phyloP scores from a whole-genome alignment of 2,329 filamentous ascomycete species.

The Colletotrichum cereale region DNA sequence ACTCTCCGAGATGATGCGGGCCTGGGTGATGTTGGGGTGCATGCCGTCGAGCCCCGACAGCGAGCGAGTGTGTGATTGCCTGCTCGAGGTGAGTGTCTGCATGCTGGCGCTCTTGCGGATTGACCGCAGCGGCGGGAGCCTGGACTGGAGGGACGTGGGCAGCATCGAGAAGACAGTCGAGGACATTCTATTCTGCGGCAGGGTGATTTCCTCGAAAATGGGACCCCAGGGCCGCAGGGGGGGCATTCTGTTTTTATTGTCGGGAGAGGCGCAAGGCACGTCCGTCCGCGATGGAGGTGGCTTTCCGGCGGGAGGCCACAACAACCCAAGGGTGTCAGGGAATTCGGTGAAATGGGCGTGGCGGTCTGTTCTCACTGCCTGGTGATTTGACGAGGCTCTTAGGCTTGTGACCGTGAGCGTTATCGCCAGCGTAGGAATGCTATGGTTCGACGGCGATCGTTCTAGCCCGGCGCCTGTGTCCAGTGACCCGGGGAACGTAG shows the following conservation, averaged over 20 bases:
- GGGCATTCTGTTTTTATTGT: constrained; percentile 37
- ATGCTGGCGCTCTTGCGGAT: constrained; percentile 57
- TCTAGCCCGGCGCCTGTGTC: constrained; percentile 24
- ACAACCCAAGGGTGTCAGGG: constrained; percentile 24
- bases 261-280: neutral
- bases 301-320: constrained; percentile 10
- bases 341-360: constrained; percentile 33
- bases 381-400: neutral
- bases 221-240: constrained; percentile 40
- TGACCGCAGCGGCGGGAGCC: constrained; percentile 64
- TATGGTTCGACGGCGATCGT: constrained; percentile 14
- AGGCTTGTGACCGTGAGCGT: constrained; percentile 17
- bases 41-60: constrained; percentile 34
- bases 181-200: constrained; percentile 51
- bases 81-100: constrained; percentile 39
- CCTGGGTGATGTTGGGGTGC: constrained; percentile 24
- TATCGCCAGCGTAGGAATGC: constrained; percentile 23
- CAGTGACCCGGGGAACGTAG: constrained; percentile 24
- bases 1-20: constrained; percentile 33
- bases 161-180: constrained; percentile 67
- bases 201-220: constrained; percentile 46
- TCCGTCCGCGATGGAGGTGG: constrained; percentile 20
- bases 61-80: constrained; percentile 30
- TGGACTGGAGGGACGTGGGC: constrained; percentile 63
- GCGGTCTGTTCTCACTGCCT: constrained; percentile 15